Evolutionary conservation across 225 moss, liverwort and hornwort genomes (phyloP), one percentile per base, ranked within the genome.

Genomic region (Sphagnum tenellum): DNA sequence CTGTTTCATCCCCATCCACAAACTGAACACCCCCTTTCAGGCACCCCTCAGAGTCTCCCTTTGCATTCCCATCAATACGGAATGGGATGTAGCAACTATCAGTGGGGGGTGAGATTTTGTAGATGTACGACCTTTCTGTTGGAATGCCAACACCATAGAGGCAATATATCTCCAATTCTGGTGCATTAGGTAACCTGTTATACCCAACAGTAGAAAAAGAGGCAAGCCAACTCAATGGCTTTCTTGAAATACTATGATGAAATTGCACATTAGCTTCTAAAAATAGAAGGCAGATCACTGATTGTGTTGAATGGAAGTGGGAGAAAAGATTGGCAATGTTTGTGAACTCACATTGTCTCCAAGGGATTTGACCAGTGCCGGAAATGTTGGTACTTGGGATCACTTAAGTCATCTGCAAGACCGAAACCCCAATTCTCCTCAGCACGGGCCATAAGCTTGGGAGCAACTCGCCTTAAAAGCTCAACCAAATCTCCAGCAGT

Each of bases 21-120:
- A 92, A 87, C 67, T 96, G 92, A 48, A 92, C 92, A 11, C 96
- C 96, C 5, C 96, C 96, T 70, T 89, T 92, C 56, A 96, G 74
- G 63, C 90, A 90, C 12, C 96, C 96, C 73, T 96, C 96, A 4
- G 86, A 88, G 53, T 86, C 86, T 56, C 92, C 96, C 44, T 96
- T 87, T 2, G 80, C 92, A 9, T 80, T 77, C 2, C 85, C 61
- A 69, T 96, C 96, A 12, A 96, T 96, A 51, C 96, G 86, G 73
- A 92, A 96, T 3, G 96, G 96, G 5, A 96, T 96, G 70, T 78
- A 85, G 75, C 96, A 96, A 46, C 65, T 77, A 69, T 96, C 96
- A 50, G 79, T 12, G 49, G 69, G 70, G 2, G 90, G 90, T 4
- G 90, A 76, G 7, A 86, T 10, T 77, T 92, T 92, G 87, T 96